These are phyloP conservation scores for Penstemon newberryi DNA, from an alignment of 257 asterid genomes.

Conservation along the genomic window DNA sequence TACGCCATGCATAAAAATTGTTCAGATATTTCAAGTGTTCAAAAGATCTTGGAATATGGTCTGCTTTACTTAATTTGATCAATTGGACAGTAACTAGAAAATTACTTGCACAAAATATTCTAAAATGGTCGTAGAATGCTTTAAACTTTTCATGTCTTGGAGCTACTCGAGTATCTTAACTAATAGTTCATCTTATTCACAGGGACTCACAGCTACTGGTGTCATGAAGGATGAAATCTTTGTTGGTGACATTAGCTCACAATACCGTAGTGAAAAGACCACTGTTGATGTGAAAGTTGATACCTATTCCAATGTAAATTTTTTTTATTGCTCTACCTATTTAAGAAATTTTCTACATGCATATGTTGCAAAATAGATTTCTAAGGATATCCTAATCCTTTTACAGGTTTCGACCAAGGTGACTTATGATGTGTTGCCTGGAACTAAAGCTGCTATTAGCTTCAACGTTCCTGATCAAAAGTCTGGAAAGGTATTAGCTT, in stretches of 20 bases:
- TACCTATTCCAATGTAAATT: constrained; percentile 73
- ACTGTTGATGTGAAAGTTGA: constrained; percentile 78
- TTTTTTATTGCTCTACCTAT: neutral
- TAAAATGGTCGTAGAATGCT: neutral
- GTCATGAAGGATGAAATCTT: constrained; percentile 68
- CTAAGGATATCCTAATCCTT: neutral
- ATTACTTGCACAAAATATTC: constrained; percentile 1
- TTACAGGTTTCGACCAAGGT: constrained; percentile 78
- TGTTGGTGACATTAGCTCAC: constrained; percentile 75
- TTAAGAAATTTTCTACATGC: neutral
- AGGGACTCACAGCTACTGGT: constrained; percentile 86
- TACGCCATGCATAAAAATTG: neutral
- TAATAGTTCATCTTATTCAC: constrained; percentile 24
- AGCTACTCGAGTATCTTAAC: constrained; percentile 16
- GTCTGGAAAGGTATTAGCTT: constrained; percentile 71
- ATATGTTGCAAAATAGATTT: constrained; percentile 6
- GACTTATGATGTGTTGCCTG: constrained; percentile 52
- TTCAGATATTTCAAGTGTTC: neutral
- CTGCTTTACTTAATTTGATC: no score
- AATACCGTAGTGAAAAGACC: constrained; percentile 62
- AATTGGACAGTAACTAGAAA: no score
- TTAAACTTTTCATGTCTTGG: neutral
- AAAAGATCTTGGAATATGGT: neutral
- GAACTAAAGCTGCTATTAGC: constrained; percentile 75
- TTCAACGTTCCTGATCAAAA: constrained; percentile 82